A percentile compares a stretch with the other conserved stretches of the same genome.
Conservation (phyloP, 257 asterid species). For the Linaria vulgaris region DNA sequence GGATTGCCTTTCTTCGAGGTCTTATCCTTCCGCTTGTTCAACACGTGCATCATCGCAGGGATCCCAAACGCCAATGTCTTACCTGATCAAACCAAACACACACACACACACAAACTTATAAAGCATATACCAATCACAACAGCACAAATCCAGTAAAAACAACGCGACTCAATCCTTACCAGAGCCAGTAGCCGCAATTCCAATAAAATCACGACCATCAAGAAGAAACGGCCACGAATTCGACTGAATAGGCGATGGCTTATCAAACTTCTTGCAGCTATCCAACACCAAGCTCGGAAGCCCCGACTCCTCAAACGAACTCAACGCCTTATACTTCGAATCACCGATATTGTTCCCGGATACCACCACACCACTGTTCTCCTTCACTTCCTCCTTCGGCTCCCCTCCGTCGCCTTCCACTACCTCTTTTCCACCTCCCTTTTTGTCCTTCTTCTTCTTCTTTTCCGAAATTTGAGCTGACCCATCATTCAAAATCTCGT, state of each 20-base stretch:
- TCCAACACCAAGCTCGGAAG: constrained; percentile 63
- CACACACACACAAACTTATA: constrained; percentile 16
- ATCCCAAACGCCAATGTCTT: constrained; percentile 93
- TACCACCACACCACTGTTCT: constrained; percentile 56
- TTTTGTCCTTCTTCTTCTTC: constrained; percentile 15
- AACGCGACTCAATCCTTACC: constrained; percentile 35
- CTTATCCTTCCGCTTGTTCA: constrained; percentile 49
- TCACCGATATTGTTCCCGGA: constrained; percentile 72
- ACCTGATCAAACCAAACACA: constrained; percentile 47
- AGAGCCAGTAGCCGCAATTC: constrained; percentile 95
- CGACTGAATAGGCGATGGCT: constrained; percentile 94
- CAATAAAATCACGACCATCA: constrained; percentile 89
- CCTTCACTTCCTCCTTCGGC: constrained; percentile 45
- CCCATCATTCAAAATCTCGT: constrained; percentile 24
- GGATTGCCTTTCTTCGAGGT: constrained; percentile 58
- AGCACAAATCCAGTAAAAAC: background rate
- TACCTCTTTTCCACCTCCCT: constrained; percentile 4
- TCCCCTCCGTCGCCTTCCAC: constrained; percentile 15
- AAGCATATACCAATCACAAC: background rate
- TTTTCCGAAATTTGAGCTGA: constrained; percentile 10
- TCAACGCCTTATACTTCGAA: constrained; percentile 58
- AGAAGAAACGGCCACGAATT: constrained; percentile 95
- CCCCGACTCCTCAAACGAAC: constrained; percentile 65
- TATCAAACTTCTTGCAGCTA: constrained; percentile 79
- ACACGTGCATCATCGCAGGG: constrained; percentile 84